These are phyloP conservation scores for Ceratobasidium sp. DNA, from an alignment of 1,284 basidiomycete species.

Conservation along the genomic window DNA sequence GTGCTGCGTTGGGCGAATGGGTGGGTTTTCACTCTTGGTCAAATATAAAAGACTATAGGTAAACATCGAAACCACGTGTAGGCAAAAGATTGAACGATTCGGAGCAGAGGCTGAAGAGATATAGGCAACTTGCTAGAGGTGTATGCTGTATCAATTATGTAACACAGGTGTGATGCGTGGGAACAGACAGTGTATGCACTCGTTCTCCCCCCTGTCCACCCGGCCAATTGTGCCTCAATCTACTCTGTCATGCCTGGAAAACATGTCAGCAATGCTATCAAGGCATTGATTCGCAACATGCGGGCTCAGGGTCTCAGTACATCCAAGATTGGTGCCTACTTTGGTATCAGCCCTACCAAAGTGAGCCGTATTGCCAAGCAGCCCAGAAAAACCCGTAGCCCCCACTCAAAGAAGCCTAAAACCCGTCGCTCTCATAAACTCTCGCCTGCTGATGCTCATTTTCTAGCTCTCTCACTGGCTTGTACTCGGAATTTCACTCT, in stretches of 20 bases:
- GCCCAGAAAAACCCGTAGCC: not conserved
- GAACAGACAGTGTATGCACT: too few species aligned
- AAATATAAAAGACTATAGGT: too few species aligned
- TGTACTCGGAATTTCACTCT: not conserved
- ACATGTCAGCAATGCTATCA: not conserved
- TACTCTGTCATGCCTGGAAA: constrained; percentile 3
- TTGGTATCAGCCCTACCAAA: constrained; percentile 10
- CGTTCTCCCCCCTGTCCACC: too few species aligned
- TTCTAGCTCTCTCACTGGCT: constrained; percentile 13
- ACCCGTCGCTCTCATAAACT: constrained; percentile 2
- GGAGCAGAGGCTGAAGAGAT: too few species aligned
- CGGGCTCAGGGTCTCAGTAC: not conserved
- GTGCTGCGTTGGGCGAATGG: too few species aligned
- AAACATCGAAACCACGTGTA: too few species aligned
- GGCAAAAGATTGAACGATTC: too few species aligned
- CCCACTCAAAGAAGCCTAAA: constrained; percentile 7
- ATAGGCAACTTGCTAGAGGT: too few species aligned
- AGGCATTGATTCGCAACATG: not conserved
- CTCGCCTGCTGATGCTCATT: constrained; percentile 7
- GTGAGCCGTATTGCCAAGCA: not conserved
- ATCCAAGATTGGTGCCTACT: constrained; percentile 4
- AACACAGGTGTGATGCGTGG: too few species aligned
- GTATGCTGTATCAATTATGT: too few species aligned
- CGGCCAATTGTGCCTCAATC: not conserved
- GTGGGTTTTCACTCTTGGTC: too few species aligned